Evolutionary conservation across 1,284 basidiomycete species (phyloP).

Genomic region (Salmacisia buchloeana): DNA sequence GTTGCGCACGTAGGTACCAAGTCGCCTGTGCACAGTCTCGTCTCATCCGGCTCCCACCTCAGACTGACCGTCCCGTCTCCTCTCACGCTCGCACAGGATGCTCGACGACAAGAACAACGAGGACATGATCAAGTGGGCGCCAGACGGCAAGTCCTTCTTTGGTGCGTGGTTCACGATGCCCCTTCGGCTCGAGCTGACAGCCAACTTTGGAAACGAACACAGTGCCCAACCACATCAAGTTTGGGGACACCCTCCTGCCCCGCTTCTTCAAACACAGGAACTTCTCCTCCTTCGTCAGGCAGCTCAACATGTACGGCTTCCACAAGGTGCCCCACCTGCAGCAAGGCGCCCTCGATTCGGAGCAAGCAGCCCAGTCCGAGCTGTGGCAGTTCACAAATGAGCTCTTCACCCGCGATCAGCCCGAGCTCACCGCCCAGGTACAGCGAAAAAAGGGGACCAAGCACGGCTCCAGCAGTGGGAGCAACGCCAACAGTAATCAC

Average conservation of each 20-base stretch:
- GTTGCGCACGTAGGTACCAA: slow-evolving; percentile 68
- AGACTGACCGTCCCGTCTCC: slow-evolving; percentile 10
- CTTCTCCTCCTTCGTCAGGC: slow-evolving; percentile 87
- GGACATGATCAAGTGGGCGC: slow-evolving; percentile 82
- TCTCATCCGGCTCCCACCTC: slow-evolving; percentile 13
- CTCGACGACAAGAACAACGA: slow-evolving; percentile 77
- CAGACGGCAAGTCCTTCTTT: slow-evolving; percentile 81
- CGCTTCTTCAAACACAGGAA: slow-evolving; percentile 95
- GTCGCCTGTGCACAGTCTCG: neutral
- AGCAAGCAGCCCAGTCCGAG: slow-evolving; percentile 61
- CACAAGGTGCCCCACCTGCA: slow-evolving; percentile 68
- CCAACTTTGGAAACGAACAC: slow-evolving; percentile 2
- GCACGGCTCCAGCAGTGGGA: slow-evolving; percentile 7
- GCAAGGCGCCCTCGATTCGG: slow-evolving; percentile 70
- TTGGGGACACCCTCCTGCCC: slow-evolving; percentile 82
- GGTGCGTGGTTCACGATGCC: slow-evolving; percentile 56
- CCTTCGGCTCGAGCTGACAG: neutral
- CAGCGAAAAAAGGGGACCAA: slow-evolving; percentile 58
- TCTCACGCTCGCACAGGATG: slow-evolving; percentile 61
- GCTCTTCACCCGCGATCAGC: slow-evolving; percentile 81
- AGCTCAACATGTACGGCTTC: slow-evolving; percentile 74
- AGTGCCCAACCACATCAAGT: slow-evolving; percentile 90
- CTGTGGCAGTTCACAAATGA: slow-evolving; percentile 90
- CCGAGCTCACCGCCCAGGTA: slow-evolving; percentile 82
- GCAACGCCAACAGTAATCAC: neutral